Conservation (phyloP, 768 basidiomycete genomes). For the Phlebiopsis flavidoalba region DNA sequence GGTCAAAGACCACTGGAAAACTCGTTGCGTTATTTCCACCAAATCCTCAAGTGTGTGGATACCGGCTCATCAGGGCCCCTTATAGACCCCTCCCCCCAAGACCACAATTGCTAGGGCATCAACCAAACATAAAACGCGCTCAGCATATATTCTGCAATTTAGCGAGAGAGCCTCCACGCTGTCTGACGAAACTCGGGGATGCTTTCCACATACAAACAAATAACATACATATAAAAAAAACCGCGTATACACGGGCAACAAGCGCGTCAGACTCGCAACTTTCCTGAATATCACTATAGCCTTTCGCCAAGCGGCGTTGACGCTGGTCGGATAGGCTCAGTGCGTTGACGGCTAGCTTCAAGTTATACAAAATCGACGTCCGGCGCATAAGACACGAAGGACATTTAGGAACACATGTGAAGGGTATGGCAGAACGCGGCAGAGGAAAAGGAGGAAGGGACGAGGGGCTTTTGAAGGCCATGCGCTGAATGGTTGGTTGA, state of each 20-base stretch:
- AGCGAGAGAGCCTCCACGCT: constrained; percentile 41
- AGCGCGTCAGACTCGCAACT: constrained; percentile 60
- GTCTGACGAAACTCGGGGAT: no score
- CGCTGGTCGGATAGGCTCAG: constrained; percentile 88
- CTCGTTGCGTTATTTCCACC: constrained; percentile 29
- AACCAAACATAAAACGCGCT: constrained; percentile 39
- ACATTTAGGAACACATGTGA: constrained; percentile 72
- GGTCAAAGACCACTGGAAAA: constrained; percentile 10
- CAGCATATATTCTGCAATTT: constrained; percentile 41
- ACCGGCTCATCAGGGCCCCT: no score
- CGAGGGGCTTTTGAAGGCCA: constrained; percentile 84
- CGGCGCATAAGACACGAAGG: constrained; percentile 80
- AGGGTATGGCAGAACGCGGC: constrained; percentile 69
- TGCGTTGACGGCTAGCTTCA: constrained; percentile 86
- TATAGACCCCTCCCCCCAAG: no score
- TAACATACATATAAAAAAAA: background rate
- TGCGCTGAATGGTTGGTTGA: constrained; percentile 87
- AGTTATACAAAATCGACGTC: no score
- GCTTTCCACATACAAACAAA: background rate
- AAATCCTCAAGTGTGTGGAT: constrained; percentile 54
- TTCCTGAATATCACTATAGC: constrained; percentile 87
- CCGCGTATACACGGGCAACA: constrained; percentile 35
- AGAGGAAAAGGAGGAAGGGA: constrained; percentile 88
- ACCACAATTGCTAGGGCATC: no score
- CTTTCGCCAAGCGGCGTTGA: constrained; percentile 84